Evolutionary conservation across 306 rosid species (phyloP).

Genomic region (Inga laurina): DNA sequence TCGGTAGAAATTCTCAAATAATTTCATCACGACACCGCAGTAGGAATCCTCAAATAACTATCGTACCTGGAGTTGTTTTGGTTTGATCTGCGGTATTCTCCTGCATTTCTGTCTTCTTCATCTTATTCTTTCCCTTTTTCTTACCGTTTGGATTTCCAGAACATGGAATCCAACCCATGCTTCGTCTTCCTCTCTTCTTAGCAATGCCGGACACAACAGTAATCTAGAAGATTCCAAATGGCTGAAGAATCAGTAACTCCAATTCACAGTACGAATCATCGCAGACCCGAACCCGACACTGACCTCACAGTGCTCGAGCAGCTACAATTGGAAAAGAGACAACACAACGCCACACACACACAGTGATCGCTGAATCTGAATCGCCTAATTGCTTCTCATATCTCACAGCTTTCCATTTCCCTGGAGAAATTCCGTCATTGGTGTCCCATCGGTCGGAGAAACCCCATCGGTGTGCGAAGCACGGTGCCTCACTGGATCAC

Average conservation of each 20-base stretch:
- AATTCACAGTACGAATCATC: constrained; percentile 23
- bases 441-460: constrained; percentile 29
- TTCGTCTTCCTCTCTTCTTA: constrained; percentile 10
- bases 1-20: constrained; percentile 25
- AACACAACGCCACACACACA: not conserved
- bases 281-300: constrained; percentile 30
- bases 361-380: constrained; percentile 15
- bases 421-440: constrained; percentile 31
- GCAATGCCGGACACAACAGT: constrained; percentile 1
- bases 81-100: constrained; percentile 50
- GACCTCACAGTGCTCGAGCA: constrained; percentile 23
- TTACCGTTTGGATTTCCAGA: constrained; percentile 65
- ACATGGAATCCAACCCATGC: constrained; percentile 92
- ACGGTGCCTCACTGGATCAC: constrained; percentile 28
- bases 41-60: constrained; percentile 29
- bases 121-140: constrained; percentile 53
- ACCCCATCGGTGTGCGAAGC: constrained; percentile 37
- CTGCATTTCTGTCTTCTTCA: constrained; percentile 45
- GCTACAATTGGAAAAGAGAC: constrained; percentile 25
- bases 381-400: constrained; percentile 20
- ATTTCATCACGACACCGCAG: not conserved
- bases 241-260: constrained; percentile 21
- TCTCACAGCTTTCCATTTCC: not conserved
- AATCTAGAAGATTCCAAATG: constrained; percentile 2
- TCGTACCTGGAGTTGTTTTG: constrained; percentile 65